These are phyloP conservation scores for Pseudonectria buxi DNA, from an alignment of 2,329 filamentous ascomycete species.

Conservation along the genomic window DNA sequence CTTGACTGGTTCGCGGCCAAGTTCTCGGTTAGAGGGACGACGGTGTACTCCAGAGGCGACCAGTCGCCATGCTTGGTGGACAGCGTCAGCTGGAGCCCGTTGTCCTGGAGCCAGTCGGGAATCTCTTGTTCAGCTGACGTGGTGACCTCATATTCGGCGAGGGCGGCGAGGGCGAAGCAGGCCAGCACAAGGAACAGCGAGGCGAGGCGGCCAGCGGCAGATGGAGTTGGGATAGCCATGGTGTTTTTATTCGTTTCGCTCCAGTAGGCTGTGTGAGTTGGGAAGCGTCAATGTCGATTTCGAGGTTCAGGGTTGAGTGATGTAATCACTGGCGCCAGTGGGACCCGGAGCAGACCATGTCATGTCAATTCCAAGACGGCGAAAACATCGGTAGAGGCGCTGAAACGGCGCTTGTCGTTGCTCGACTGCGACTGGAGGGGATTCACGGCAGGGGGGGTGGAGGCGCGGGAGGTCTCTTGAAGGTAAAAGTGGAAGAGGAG, in stretches of 20 bases:
- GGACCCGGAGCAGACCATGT: no score
- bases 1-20: slow-evolving; percentile 37
- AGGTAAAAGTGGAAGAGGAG: no score
- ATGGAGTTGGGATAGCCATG: slow-evolving; percentile 10
- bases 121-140: slow-evolving; percentile 29
- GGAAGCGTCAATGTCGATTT: no score
- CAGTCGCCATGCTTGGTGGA: slow-evolving; percentile 21
- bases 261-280: not conserved
- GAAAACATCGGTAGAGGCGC: no score
- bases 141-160: slow-evolving; percentile 27
- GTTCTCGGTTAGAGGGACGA: slow-evolving; percentile 38
- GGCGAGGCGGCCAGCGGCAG: slow-evolving; percentile 6
- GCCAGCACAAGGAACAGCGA: slow-evolving; percentile 15
- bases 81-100: slow-evolving; percentile 36
- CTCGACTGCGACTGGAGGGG: no score
- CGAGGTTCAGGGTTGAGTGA: no score
- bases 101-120: slow-evolving; percentile 33
- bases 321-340: no score
- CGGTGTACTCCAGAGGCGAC: slow-evolving; percentile 29
- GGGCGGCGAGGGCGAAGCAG: slow-evolving; percentile 21
- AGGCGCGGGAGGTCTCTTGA: no score
- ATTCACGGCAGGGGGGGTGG: no score
- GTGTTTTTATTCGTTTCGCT: not conserved
- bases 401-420: no score
- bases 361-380: no score